Evolutionary conservation across 1,284 basidiomycete genomes (phyloP).

Genomic region (Agaricales sp.): DNA sequence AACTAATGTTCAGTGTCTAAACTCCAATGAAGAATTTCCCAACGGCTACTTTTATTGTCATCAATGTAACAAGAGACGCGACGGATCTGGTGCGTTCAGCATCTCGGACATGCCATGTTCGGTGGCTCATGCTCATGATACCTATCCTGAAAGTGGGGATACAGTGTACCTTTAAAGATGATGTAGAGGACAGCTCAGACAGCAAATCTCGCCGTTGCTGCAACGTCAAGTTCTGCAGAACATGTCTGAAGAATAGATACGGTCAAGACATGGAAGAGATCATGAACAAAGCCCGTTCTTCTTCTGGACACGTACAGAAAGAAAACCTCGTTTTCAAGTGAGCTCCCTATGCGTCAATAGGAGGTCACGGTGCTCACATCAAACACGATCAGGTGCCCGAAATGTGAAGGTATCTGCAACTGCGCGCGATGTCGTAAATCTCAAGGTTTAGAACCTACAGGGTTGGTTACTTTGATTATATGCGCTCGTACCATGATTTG

Average conservation of each 20-base stretch:
- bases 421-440: conserved; percentile 54
- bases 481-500: too few relatives aligned
- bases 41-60: conserved; percentile 37
- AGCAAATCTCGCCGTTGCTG: conserved; percentile 31
- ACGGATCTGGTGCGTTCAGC: conserved; percentile 29
- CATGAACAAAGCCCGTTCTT: conserved; percentile 17
- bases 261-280: conserved; percentile 40
- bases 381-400: conserved; percentile 48
- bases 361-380: too few relatives aligned
- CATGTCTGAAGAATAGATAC: conserved; percentile 60
- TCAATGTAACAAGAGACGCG: conserved; percentile 56
- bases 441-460: conserved; percentile 45
- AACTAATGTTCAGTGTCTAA: not conserved
- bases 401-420: conserved; percentile 54
- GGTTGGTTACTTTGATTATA: conserved; percentile 35
- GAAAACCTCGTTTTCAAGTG: conserved; percentile 46
- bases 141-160: conserved; percentile 25
- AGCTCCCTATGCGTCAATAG: conserved; percentile 12
- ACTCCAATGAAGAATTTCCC: conserved; percentile 15
- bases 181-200: conserved; percentile 15
- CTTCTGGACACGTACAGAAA: conserved; percentile 23
- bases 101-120: not conserved
- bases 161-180: conserved; percentile 34
- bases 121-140: conserved; percentile 8
- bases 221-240: conserved; percentile 46